phyloP scores from a whole-genome alignment of 441 rosid genomes.

The Brassica hybrid region DNA sequence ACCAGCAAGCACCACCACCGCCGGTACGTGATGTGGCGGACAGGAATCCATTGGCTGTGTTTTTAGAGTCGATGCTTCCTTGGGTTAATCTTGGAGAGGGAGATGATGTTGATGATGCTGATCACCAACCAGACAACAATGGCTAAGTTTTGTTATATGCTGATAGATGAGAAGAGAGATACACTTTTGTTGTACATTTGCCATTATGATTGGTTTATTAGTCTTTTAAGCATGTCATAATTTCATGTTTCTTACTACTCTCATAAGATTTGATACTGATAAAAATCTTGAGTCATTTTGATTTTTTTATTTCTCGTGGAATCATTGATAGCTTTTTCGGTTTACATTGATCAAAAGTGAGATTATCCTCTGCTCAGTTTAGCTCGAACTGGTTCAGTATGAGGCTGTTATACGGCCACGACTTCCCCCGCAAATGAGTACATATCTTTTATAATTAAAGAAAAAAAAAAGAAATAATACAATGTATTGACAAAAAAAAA shows the following conservation, averaged over 20 bases:
- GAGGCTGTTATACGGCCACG: constrained; percentile 30
- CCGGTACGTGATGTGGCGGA: constrained; percentile 61
- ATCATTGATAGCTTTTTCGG: constrained; percentile 2
- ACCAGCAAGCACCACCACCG: constrained; percentile 11
- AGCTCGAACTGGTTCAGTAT: not conserved
- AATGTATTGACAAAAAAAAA: not conserved
- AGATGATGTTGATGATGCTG: constrained; percentile 41
- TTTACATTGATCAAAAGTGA: not conserved
- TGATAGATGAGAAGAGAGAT: not conserved
- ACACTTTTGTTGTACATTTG: constrained; percentile 30
- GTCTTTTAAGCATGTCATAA: not conserved
- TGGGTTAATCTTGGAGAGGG: constrained; percentile 69
- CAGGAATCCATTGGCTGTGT: constrained; percentile 66
- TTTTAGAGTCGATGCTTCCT: constrained; percentile 83
- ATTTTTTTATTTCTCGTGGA: constrained; percentile 10
- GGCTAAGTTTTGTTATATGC: constrained; percentile 31
- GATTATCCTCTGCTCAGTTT: not conserved
- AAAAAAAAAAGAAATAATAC: not conserved
- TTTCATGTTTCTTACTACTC: not conserved
- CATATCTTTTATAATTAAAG: not conserved
- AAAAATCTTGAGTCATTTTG: not conserved
- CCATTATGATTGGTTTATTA: constrained; percentile 29
- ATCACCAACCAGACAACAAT: constrained; percentile 31
- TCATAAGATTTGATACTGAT: not conserved
- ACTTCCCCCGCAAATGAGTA: not conserved